Evolutionary conservation across 805 yeast genomes (phyloP).

Genomic region (Candida qinlingensis): DNA sequence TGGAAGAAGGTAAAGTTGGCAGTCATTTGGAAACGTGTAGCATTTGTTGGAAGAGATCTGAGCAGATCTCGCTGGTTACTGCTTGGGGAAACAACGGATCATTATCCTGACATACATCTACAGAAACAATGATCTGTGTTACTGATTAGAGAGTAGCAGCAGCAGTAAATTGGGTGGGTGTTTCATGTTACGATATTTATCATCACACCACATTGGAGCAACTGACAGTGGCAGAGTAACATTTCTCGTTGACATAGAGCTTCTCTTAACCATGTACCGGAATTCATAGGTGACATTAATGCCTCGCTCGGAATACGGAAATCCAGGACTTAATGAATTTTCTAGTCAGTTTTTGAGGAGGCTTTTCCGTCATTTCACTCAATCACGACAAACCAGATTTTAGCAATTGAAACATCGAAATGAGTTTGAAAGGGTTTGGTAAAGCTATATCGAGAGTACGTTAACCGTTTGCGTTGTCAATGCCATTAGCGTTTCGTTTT

Average conservation of each 20-base stretch:
- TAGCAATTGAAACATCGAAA: conserved; percentile 20
- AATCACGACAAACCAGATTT: background rate
- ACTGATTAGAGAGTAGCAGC: background rate
- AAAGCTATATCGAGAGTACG: conserved; percentile 62
- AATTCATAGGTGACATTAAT: background rate
- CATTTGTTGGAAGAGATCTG: no score
- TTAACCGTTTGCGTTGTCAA: background rate
- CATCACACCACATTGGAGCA: no score
- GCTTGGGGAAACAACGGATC: no score
- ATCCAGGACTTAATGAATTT: background rate
- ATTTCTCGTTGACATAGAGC: no score
- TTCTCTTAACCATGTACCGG: background rate
- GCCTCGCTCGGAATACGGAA: background rate
- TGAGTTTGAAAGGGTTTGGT: conserved; percentile 87
- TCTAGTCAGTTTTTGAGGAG: background rate
- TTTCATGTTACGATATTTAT: no score
- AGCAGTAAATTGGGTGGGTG: no score
- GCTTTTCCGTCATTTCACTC: background rate
- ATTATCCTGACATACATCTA: no score
- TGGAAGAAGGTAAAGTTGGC: no score
- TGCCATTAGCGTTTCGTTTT: background rate
- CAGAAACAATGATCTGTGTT: no score
- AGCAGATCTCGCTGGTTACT: no score
- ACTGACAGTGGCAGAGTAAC: no score
- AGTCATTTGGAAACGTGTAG: no score